Evolutionary conservation across 805 yeast genomes (phyloP), one percentile per base, ranked within the genome.

Genomic region (Saccharomycopsis fodiens): DNA sequence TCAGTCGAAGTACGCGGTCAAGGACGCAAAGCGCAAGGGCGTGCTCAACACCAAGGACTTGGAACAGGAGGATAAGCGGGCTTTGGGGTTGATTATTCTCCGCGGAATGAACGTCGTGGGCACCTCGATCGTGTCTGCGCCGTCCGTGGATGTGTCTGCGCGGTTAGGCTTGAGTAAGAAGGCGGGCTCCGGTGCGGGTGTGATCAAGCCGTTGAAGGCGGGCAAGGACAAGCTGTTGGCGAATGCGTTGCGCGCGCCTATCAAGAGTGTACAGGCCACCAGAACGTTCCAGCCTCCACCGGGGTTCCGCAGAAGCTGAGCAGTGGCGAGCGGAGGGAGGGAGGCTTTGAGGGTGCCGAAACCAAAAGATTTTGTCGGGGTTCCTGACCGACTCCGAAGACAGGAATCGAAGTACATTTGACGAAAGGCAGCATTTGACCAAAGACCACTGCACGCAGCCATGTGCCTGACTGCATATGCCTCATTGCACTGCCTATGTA

Each of bases 21-120:
- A 54, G 35, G 68, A 66, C 32, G 54, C 70, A 35, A 58, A 64
- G 30, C 55, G 55, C 39, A 42, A 59, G 50, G 51, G 58, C 52
- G 19, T 66, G 59, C 51, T 60, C 68, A 55, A 65, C 59, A 51
- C 65, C 19, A 68, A 65, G 46, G 62, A 73, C 10, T 50, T 56
- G 16, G 59, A 73, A 23, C 70, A 68, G 34, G 84, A 81, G 49
- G 89, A 83, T 51, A 85, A 80, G 56, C 69, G 97, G 47, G 66
- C 78, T 3, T 64, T 93, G 20, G 97, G 97, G 0, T 70, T 93
- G 42, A 74, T 85, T 1, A 82, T 91, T 31, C 66, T 91, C 39
- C 73, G 97, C 55, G 98, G 98, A 2, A 96, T 87, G 53, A 85
- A 82, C 53, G 78, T 93, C 22, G 77, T 85, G 27, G 91, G 51